A percentile compares a stretch with the other conserved stretches of the same genome.
These are phyloP conservation scores for Cynanchum wilfordii DNA, from an alignment of 257 asterid species.

Conservation along the genomic window DNA sequence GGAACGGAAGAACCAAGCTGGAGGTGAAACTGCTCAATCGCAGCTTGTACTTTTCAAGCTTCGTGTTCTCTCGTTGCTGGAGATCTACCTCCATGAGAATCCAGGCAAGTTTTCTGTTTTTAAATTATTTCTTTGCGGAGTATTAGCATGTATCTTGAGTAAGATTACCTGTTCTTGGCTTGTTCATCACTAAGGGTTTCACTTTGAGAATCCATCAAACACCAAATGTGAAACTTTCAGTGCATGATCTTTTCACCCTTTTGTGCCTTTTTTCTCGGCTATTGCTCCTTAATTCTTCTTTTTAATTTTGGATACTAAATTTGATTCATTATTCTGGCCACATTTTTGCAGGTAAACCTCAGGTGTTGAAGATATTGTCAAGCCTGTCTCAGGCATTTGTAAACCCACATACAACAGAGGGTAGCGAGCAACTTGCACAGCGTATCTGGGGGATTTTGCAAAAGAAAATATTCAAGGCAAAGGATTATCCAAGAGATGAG, in stretches of 20 bases:
- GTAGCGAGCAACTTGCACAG: conserved; percentile 93
- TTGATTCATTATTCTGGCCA: not conserved
- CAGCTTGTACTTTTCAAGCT: conserved; percentile 96
- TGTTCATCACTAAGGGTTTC: not conserved
- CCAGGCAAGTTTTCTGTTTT: conserved; percentile 63
- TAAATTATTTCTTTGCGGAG: conserved; percentile 1
- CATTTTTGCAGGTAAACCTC: conserved; percentile 65
- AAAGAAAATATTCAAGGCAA: conserved; percentile 87
- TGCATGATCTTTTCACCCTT: not conserved
- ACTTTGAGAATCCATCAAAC: not conserved
- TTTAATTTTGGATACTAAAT: not conserved
- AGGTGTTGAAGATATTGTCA: conserved; percentile 65
- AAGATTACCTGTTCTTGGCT: not conserved
- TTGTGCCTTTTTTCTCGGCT: not conserved
- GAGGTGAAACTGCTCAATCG: conserved; percentile 92
- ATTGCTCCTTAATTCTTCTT: not conserved
- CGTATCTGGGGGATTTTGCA: conserved; percentile 92
- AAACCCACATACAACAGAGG: conserved; percentile 81
- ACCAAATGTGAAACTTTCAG: not conserved
- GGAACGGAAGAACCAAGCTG: conserved; percentile 76
- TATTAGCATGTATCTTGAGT: not conserved
- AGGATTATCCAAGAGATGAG: conserved; percentile 78
- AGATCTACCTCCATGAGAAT: conserved; percentile 86
- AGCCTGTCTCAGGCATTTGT: conserved; percentile 75
- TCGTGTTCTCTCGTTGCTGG: conserved; percentile 88